Percentiles rank a stretch among this genome's conserved stretches.
Conservation (phyloP, 164 flowering plant genomes). For the Stephania cephalantha region DNA sequence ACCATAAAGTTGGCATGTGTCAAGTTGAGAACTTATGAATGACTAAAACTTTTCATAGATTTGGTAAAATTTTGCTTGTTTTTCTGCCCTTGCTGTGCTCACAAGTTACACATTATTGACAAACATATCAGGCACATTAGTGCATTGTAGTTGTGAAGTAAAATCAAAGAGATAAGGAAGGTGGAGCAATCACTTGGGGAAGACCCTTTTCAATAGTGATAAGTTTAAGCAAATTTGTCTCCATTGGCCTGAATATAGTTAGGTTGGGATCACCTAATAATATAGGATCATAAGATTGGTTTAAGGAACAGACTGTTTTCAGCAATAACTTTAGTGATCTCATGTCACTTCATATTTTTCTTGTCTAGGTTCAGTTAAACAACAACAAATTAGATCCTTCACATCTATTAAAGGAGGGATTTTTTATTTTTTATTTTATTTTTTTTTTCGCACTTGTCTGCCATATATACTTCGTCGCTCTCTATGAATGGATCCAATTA, state of each 20-base stretch:
- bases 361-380: too few species aligned
- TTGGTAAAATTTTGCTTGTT: background rate
- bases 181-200: background rate
- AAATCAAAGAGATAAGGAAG: background rate
- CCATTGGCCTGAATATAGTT: background rate
- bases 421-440: background rate
- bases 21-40: background rate
- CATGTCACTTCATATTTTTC: background rate
- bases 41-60: background rate
- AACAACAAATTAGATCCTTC: background rate
- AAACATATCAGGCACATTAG: background rate
- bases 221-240: background rate
- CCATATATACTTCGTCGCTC: background rate
- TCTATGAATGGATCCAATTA: too few species aligned
- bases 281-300: background rate
- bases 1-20: background rate
- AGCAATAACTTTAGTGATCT: background rate
- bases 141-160: background rate
- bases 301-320: background rate
- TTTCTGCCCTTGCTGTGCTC: background rate
- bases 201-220: background rate
- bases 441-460: background rate
- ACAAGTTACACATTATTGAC: too few species aligned
- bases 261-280: too few species aligned
- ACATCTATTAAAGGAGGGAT: too few species aligned